Conservation (phyloP, 768 basidiomycete species). For the Xerocomus potaroensis region DNA sequence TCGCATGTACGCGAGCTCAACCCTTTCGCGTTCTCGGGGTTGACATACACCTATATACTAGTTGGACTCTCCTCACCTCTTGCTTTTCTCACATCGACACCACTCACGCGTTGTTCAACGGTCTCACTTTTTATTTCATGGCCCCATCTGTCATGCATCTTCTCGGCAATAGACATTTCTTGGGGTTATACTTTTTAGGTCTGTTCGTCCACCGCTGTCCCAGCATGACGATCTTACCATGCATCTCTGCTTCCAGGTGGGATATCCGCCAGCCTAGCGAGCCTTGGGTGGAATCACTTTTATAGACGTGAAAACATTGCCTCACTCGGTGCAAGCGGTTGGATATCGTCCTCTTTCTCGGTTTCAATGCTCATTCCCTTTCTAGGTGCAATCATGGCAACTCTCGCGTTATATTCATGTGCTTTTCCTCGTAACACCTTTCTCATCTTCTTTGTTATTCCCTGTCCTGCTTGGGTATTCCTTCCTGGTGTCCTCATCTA, state of each 20-base stretch:
- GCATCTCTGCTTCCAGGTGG: slow-evolving; percentile 49
- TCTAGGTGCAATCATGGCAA: slow-evolving; percentile 66
- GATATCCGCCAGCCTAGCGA: slow-evolving; percentile 47
- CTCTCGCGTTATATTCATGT: slow-evolving; percentile 70
- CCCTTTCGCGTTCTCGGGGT: background rate
- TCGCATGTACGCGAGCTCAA: slow-evolving; percentile 48
- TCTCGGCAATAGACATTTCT: slow-evolving; percentile 63
- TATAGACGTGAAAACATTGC: slow-evolving; percentile 27
- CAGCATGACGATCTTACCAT: background rate
- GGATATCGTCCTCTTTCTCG: slow-evolving; percentile 9
- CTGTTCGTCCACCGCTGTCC: slow-evolving; percentile 14
- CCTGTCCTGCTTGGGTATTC: slow-evolving; percentile 74
- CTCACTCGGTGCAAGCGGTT: slow-evolving; percentile 74
- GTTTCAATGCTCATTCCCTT: slow-evolving; percentile 1
- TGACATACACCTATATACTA: slow-evolving; percentile 24
- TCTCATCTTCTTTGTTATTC: slow-evolving; percentile 69
- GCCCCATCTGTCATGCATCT: slow-evolving; percentile 57
- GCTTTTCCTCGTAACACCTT: slow-evolving; percentile 63
- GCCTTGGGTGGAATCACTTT: slow-evolving; percentile 43
- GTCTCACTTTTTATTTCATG: slow-evolving; percentile 77
- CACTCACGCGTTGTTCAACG: slow-evolving; percentile 70
- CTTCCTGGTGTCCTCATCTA: slow-evolving; percentile 54
- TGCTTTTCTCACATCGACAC: slow-evolving; percentile 65
- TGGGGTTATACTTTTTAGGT: slow-evolving; percentile 74
- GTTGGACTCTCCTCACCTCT: slow-evolving; percentile 72